Base-by-base conservation (phyloP, 1,139 yeast genomes). In the Spencermartinsiella ligniputridi region DNA sequence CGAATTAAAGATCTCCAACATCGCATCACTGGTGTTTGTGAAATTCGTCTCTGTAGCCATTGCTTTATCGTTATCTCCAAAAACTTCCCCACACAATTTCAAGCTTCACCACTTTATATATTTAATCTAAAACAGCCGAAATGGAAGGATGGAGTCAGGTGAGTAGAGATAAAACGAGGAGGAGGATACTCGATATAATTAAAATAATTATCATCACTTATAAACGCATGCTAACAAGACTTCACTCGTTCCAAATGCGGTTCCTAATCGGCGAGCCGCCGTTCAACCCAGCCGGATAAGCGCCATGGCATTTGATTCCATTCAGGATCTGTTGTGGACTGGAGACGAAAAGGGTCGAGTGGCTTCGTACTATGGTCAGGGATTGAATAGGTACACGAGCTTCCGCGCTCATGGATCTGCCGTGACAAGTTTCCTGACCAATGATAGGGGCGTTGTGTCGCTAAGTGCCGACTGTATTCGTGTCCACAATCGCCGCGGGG, bases 261-360 rank as follows among this genome's bases (percentile, higher is more conserved):
- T 50, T 25, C 55, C 58, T 38, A 46, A 54, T 33, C 55, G 62
- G 8, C 42, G 52, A 24, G 53, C 52, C 44, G 56, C 58, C 18
- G 49, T 49, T 34, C 52, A 54, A n/a, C 49, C 59, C 16, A 55
- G 59, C 33, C 49, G 59, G 25, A 52, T 62, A 15, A 59, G 70
- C 2, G 55, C 78, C n/a, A 53, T 79, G 22, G 60, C 69, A 20
- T 89, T 89, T 62, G 97, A 92, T 64, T 75, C 75, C 39, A 68
- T 75, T 18, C 78, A 81, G 48, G 92, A 89, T 56, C 68, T 90
- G 37, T 61, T 90, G 2, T 92, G 97, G 97, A 73, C 83, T 3
- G 96, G 96, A n/a, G 92, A 85, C 60, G 68, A 74, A 9, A 63
- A 61, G 30, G 83, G 83, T 6, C 64, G 68, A 42, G 61, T 76